A percentile compares a stretch with the other conserved stretches of the same genome.
phyloP scores from a whole-genome alignment of 768 basidiomycete genomes.

The Lentinula sp. region DNA sequence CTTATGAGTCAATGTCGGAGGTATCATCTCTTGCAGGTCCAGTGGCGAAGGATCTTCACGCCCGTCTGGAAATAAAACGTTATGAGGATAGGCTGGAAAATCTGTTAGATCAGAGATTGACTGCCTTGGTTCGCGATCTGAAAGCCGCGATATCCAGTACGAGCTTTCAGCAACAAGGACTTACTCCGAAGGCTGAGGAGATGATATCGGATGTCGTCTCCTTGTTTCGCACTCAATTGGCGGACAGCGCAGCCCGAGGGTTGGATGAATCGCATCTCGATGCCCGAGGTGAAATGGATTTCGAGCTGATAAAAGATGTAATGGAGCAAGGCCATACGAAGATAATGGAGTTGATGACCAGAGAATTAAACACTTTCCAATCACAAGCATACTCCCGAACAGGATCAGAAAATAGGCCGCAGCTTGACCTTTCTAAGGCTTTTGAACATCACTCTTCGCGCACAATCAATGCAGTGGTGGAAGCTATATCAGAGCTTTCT shows the following conservation, averaged over 20 bases:
- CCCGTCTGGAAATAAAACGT: constrained; percentile 52
- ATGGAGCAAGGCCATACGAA: constrained; percentile 65
- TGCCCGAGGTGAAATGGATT: constrained; percentile 72
- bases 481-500: constrained; percentile 51
- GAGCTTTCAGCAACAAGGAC: constrained; percentile 18
- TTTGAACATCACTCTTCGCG: constrained; percentile 56
- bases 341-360: constrained; percentile 48
- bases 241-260: constrained; percentile 51
- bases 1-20: constrained; percentile 2
- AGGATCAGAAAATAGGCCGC: constrained; percentile 14
- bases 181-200: constrained; percentile 47
- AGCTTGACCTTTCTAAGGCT: constrained; percentile 30
- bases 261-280: constrained; percentile 62
- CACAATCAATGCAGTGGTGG: constrained; percentile 54
- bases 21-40: constrained; percentile 23
- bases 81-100: constrained; percentile 55
- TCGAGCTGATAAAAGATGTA: constrained; percentile 66
- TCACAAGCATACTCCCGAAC: constrained; percentile 14
- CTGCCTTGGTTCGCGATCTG: constrained; percentile 37
- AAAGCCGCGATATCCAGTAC: constrained; percentile 12
- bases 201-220: constrained; percentile 63
- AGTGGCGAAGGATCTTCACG: constrained; percentile 38
- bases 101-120: constrained; percentile 68
- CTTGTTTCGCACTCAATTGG: constrained; percentile 62
- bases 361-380: constrained; percentile 46